A percentile compares a stretch with the other conserved stretches of the same genome.
Evolutionary conservation across 2,329 filamentous ascomycete species (phyloP).

Genomic region (Beauveria brongniartii): DNA sequence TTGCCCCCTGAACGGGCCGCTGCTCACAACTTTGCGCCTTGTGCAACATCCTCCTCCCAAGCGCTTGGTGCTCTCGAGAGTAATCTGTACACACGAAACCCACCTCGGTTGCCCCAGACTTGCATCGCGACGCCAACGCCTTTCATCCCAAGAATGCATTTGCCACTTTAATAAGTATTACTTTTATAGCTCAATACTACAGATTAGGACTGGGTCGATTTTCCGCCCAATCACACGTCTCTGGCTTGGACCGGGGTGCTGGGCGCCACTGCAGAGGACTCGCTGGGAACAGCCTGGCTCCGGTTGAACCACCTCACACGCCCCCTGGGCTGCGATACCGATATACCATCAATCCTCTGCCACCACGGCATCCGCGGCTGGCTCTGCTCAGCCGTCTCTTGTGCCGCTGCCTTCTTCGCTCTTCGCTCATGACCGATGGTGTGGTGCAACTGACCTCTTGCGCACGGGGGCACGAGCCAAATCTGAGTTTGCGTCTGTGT

Average conservation of each 20-base stretch:
- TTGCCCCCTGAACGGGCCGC: no score
- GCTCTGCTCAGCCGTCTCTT: not conserved
- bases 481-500: constrained; percentile 1
- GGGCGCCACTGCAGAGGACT: not conserved
- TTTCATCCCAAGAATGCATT: not conserved
- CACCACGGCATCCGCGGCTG: not conserved
- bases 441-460: constrained; percentile 2
- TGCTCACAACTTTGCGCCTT: not conserved
- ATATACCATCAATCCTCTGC: not conserved
- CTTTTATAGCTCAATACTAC: not conserved
- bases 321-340: not conserved
- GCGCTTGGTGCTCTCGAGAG: not conserved
- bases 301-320: not conserved
- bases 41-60: not conserved
- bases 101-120: not conserved
- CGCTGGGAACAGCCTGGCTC: not conserved
- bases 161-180: not conserved
- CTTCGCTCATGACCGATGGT: not conserved
- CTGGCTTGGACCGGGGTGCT: constrained; percentile 4
- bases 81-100: not conserved
- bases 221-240: not conserved
- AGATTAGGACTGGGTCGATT: not conserved
- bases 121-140: not conserved
- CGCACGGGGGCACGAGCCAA: constrained; percentile 9
- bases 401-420: not conserved